Base-by-base conservation (phyloP, 352 stramenopile genomes). In the Phytophthora brassicae region DNA sequence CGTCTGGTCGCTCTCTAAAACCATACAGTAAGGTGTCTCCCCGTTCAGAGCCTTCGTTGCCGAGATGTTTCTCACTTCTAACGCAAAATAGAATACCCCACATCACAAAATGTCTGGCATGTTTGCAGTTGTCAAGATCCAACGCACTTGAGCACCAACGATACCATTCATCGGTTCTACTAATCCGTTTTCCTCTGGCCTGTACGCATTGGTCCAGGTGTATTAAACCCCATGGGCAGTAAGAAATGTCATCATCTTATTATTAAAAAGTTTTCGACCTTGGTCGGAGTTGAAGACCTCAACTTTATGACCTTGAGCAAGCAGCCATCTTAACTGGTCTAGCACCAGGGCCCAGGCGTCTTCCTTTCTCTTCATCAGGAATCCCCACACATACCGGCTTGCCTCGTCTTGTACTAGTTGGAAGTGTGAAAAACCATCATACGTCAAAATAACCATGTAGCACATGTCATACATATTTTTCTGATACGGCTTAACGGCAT, bases 11-110 rank as follows among this genome's bases (percentile, higher is more conserved):
- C 23, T 56, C 43, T 7, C 54, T 33, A 36, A 62, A 62, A 17
- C 35, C 9, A 16, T 24, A 17, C 35, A 55, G 13, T 62, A 62
- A 0, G 44, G 26, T 8, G 26, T 31, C 8, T 31, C 26, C 26
- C 26, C 26, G 26, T 31, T 8, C 26, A 31, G 8, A 44, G 44
- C 14, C 2, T 29, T 47, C 14, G 22, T 42, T 22, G 44, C 35
- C 4, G 16, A 26, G 17, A 50, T 55, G 17, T 55, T 55, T 33
- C 12, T 26, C 31, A 55, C 44, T 62, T 62, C 55, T 17, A 62
- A 19, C 4, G 44, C 55, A 43, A 50, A 62, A 17, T 0, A 9
- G 41, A 49, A 62, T 28, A 24, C 55, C 2, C 44, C 43, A 14
- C 23, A n/a, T n/a, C 55, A 43, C 11, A 62, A 17, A 48, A 62